Evolutionary conservation across 495 filamentous ascomycete species (phyloP), one percentile per base, ranked within the genome.

Genomic region (Penicillium samsonianum): DNA sequence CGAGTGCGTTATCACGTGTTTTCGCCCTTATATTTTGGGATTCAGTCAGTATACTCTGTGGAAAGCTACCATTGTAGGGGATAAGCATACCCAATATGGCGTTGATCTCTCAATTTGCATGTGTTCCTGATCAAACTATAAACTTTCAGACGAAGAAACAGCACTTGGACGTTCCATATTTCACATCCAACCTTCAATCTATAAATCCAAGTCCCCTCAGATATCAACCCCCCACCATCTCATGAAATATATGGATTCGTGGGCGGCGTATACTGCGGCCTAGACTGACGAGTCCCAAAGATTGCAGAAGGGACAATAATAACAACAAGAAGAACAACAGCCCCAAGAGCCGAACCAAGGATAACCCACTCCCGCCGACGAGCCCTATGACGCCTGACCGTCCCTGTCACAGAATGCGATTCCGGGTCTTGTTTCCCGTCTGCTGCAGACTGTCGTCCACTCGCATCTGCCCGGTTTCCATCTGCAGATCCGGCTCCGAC

Each of bases 291-390:
- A 19, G 30, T 55, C 14, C 53, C 53, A 20, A 46, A 55, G 11
- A 55, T 55, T 1, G 19, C 53, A 14, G 53, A 55, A 26, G 53
- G 53, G 28, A 55, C 53, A 55, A 55, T 55, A 10, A 55, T 47
- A 25, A 55, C 53, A 31, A 46, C 43, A 20, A 55, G 42, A 26
- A 55, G 14, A 28, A 55, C 33, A 47, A 55, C 14, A 26, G 23
- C 33, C 7, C 33, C 53, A 26, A 55, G 16, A 19, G 31, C 43
- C 3, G 53, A 45, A 23, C 53, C 31, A 10, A 33, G 10, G n/a
- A 55, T 47, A 30, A 55, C 40, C 53, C 53, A 55, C 31, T 55
- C 28, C 11, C 53, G 42, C 16, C 53, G 43, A 55, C 22, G 41
- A 37, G 42, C 40, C 35, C 10, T 55, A 4, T 44, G 53, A 17